Percentiles rank a stretch among this genome's conserved stretches.
Evolutionary conservation across 345 rosid genomes (phyloP).

Genomic region (Salix caprea): DNA sequence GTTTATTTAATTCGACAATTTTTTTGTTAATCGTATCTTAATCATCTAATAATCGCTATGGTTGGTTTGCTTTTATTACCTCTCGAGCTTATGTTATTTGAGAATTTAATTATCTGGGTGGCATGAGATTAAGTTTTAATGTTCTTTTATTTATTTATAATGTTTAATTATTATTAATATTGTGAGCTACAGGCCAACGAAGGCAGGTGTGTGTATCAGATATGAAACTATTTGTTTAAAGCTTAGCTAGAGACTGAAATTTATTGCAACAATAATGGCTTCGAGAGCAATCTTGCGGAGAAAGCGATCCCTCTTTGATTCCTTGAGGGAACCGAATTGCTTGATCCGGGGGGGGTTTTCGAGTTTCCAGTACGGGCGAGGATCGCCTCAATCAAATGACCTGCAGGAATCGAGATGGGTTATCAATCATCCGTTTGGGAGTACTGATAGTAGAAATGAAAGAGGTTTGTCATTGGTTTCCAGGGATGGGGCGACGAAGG

Average conservation of each 20-base stretch:
- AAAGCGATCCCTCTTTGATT: constrained; percentile 38
- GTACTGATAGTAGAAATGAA: constrained; percentile 24
- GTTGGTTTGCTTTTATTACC: neutral
- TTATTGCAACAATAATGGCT: constrained; percentile 44
- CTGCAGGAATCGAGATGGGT: constrained; percentile 17
- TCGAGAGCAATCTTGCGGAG: constrained; percentile 58
- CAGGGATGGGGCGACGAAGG: constrained; percentile 20
- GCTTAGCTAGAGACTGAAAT: constrained; percentile 1
- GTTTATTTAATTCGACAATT: neutral
- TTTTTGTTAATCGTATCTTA: neutral
- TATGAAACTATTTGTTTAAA: neutral
- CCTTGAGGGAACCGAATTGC: constrained; percentile 33
- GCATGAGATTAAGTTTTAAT: neutral
- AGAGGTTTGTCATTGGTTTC: constrained; percentile 24
- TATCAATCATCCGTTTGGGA: constrained; percentile 17
- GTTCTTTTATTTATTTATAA: neutral
- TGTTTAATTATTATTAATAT: neutral
- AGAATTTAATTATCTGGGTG: neutral
- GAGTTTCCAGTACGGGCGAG: constrained; percentile 31
- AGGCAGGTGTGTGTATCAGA: constrained; percentile 23
- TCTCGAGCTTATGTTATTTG: neutral
- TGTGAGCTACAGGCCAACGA: constrained; percentile 17
- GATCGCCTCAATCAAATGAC: constrained; percentile 18
- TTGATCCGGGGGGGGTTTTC: constrained; percentile 32
- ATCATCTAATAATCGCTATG: neutral